Percentiles rank a stretch among this genome's conserved stretches.
Evolutionary conservation across 2,329 filamentous ascomycete genomes (phyloP).

Genomic region (Colletotrichum sp.): DNA sequence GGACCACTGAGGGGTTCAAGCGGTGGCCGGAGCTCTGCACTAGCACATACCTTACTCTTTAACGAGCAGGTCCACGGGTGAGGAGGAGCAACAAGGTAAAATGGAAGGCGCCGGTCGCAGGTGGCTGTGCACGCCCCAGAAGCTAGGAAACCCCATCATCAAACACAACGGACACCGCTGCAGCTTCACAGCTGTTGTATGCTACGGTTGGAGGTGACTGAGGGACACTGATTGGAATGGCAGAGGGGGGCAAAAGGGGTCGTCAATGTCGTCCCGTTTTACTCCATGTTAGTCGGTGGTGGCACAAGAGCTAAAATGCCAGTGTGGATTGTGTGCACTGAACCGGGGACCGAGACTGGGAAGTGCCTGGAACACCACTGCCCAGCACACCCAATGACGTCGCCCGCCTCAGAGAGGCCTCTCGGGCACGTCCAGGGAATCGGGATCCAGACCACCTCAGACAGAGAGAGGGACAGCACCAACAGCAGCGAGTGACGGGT

Average conservation of each 20-base stretch:
- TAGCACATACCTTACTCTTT: not conserved
- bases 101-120: not conserved
- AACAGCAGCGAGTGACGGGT: not conserved
- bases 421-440: not conserved
- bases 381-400: conserved; percentile 13
- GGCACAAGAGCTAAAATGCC: not conserved
- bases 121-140: conserved; percentile 4
- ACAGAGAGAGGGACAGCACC: not conserved
- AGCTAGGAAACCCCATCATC: not conserved
- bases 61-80: not conserved
- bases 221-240: not conserved
- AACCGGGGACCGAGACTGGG: not conserved
- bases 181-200: not conserved
- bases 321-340: not conserved
- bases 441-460: not conserved
- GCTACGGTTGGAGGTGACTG: not conserved
- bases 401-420: conserved; percentile 18
- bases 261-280: not conserved
- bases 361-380: not conserved
- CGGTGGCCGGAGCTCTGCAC: not conserved
- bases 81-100: not conserved
- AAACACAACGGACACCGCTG: not conserved
- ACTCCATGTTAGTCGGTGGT: not conserved
- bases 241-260: conserved; percentile 6
- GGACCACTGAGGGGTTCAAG: not conserved